Conservation (phyloP, 495 filamentous ascomycete genomes). For the Collariella sp. region DNA sequence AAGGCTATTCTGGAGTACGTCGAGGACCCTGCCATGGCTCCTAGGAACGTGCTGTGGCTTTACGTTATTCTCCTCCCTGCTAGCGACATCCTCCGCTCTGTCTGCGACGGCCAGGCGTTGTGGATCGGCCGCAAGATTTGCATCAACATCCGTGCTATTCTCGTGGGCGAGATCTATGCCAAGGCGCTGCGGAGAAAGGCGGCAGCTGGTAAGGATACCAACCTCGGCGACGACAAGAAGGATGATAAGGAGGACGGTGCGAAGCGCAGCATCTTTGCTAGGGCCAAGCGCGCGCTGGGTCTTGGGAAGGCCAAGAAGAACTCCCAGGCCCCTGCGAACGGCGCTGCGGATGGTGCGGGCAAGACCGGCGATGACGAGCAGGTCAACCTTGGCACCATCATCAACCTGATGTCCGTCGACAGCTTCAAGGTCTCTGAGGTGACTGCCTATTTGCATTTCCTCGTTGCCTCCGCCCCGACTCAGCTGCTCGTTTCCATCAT, state of each 20-base stretch:
- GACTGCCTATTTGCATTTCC: slow-evolving; percentile 83
- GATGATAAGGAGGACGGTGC: slow-evolving; percentile 25
- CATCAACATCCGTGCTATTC: slow-evolving; percentile 84
- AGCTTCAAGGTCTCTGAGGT: slow-evolving; percentile 97
- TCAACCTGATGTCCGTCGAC: slow-evolving; percentile 98
- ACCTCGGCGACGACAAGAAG: slow-evolving; percentile 48
- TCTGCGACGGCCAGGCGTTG: slow-evolving; percentile 78
- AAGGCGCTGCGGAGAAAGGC: slow-evolving; percentile 93
- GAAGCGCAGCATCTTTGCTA: slow-evolving; percentile 42
- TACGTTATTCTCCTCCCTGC: slow-evolving; percentile 85
- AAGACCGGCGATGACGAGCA: slow-evolving; percentile 52
- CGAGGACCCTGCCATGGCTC: slow-evolving; percentile 68
- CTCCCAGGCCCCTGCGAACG: slow-evolving; percentile 8
- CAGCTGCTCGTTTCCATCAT: slow-evolving; percentile 62
- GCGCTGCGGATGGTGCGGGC: slow-evolving; percentile 28
- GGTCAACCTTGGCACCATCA: slow-evolving; percentile 90
- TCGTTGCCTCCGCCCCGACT: slow-evolving; percentile 77
- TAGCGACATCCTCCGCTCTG: slow-evolving; percentile 65
- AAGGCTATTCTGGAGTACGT: slow-evolving; percentile 89
- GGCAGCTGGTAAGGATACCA: slow-evolving; percentile 61
- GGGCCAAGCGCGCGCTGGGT: slow-evolving; percentile 46
- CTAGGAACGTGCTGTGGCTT: slow-evolving; percentile 88
- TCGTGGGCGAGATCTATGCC: slow-evolving; percentile 95
- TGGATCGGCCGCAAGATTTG: slow-evolving; percentile 92
- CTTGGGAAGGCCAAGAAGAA: slow-evolving; percentile 46